Evolutionary conservation across 2,329 filamentous ascomycete genomes (phyloP).

Genomic region (Penicillium paneum): DNA sequence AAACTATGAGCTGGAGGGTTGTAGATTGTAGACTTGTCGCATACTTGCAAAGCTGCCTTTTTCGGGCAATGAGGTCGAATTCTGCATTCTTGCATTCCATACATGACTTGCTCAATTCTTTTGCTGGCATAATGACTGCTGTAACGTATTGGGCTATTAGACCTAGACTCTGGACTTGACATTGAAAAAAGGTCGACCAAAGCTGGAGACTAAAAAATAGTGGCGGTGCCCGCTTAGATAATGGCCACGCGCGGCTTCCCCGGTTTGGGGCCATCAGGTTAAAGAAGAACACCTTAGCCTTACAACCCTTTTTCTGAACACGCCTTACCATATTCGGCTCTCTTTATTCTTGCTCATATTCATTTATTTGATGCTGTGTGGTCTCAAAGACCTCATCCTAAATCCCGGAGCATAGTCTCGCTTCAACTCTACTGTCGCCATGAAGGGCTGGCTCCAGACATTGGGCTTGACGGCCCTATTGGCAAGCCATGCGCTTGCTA

Average conservation of each 20-base stretch:
- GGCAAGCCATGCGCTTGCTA: conserved; percentile 39
- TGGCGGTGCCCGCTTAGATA: conserved; percentile 28
- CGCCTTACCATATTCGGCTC: background rate
- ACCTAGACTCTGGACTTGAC: background rate
- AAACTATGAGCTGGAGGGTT: conserved; percentile 9
- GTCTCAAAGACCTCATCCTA: conserved; percentile 12
- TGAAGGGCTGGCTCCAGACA: conserved; percentile 42
- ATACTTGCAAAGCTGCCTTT: conserved; percentile 60
- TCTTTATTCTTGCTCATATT: conserved; percentile 4
- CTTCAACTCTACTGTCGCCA: conserved; percentile 29
- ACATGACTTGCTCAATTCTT: conserved; percentile 44
- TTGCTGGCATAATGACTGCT: conserved; percentile 31
- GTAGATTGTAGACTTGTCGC: conserved; percentile 17
- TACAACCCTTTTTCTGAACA: background rate
- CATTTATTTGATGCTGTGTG: conserved; percentile 21
- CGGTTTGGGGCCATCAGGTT: conserved; percentile 17
- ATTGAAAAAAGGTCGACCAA: conserved; percentile 19
- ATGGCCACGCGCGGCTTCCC: conserved; percentile 23
- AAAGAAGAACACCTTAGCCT: conserved; percentile 9
- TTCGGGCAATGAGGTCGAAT: conserved; percentile 54
- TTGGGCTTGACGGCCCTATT: conserved; percentile 39
- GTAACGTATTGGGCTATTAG: background rate
- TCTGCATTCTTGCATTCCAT: conserved; percentile 55
- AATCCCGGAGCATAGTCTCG: conserved; percentile 25
- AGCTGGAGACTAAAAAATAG: conserved; percentile 13